A percentile compares a stretch with the other conserved stretches of the same genome.
Evolutionary conservation across 202 grass and related monocot genomes (phyloP).

Genomic region (Setaria italica): DNA sequence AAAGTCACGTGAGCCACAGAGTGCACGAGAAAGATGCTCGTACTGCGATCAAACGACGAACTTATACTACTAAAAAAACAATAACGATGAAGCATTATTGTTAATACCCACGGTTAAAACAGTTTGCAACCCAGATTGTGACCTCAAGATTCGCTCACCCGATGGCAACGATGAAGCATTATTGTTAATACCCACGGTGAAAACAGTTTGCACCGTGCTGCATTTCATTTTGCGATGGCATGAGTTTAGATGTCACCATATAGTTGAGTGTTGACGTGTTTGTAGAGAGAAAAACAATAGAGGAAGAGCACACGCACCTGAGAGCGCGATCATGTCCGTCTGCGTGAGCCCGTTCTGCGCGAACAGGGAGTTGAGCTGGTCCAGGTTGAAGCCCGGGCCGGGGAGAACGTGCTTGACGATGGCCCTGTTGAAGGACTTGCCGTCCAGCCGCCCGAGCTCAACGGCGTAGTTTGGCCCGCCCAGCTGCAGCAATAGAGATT

Average conservation of each 20-base stretch:
- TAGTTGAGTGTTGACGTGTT: too few species aligned
- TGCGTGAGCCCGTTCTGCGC: constrained; percentile 65
- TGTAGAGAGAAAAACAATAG: too few species aligned
- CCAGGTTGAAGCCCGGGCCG: constrained; percentile 65
- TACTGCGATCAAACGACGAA: constrained; percentile 15
- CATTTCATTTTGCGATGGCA: too few species aligned
- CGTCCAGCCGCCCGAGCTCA: constrained; percentile 79
- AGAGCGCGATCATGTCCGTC: constrained; percentile 82
- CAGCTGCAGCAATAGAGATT: constrained; percentile 21
- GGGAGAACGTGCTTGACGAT: constrained; percentile 75
- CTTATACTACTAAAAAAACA: neutral
- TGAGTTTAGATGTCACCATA: neutral
- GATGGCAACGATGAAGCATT: neutral
- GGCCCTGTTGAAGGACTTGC: constrained; percentile 64
- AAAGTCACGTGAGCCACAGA: constrained; percentile 48
- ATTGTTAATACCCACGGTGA: neutral
- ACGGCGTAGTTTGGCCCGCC: constrained; percentile 73
- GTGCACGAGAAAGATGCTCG: constrained; percentile 43
- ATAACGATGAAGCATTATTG: neutral
- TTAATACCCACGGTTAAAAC: neutral
- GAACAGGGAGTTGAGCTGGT: constrained; percentile 73
- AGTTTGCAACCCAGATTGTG: neutral
- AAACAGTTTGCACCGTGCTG: neutral
- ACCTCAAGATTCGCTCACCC: neutral
- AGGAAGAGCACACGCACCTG: constrained; percentile 40